Percentiles rank a stretch among this genome's conserved stretches.
phyloP scores from a whole-genome alignment of 2,329 filamentous ascomycete species.

The Fusarium citri region DNA sequence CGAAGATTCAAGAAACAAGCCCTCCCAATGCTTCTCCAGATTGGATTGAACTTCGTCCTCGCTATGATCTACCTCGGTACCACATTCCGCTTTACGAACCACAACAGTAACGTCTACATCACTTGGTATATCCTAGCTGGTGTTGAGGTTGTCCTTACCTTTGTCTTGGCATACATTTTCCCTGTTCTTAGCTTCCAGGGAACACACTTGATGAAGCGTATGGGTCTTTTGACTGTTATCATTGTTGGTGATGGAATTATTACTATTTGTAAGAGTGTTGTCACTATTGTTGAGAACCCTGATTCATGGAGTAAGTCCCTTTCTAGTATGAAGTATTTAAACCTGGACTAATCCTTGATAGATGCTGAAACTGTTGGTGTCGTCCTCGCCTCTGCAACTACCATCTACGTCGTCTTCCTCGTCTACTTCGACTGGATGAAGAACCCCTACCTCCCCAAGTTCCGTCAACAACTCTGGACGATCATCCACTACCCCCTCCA shows the following conservation, averaged over 20 bases:
- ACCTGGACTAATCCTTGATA: conserved; percentile 30
- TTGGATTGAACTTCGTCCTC: conserved; percentile 51
- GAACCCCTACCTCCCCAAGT: conserved; percentile 66
- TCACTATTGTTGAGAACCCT: conserved; percentile 58
- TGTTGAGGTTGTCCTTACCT: conserved; percentile 63
- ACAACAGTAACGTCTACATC: conserved; percentile 52
- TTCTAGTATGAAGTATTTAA: neutral
- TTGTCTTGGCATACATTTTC: conserved; percentile 66
- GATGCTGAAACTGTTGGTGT: conserved; percentile 55
- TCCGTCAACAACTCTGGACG: conserved; percentile 70
- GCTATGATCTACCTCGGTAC: conserved; percentile 57
- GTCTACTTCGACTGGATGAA: conserved; percentile 73
- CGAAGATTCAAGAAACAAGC: conserved; percentile 54
- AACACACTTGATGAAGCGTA: conserved; percentile 72
- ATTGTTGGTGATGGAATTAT: conserved; percentile 75
- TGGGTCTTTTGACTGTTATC: conserved; percentile 73
- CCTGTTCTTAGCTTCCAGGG: conserved; percentile 69
- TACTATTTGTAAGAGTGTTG: conserved; percentile 64
- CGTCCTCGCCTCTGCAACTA: conserved; percentile 53
- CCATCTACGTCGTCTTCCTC: conserved; percentile 61
- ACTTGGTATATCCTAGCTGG: conserved; percentile 66
- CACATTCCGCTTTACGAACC: conserved; percentile 53
- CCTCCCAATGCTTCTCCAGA: conserved; percentile 52
- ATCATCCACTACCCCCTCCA: conserved; percentile 72
- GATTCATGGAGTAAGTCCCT: conserved; percentile 53